A percentile compares a stretch with the other conserved stretches of the same genome.
These are phyloP conservation scores for Juglanconis oblonga DNA, from an alignment of 2,329 filamentous ascomycete species.

Conservation along the genomic window DNA sequence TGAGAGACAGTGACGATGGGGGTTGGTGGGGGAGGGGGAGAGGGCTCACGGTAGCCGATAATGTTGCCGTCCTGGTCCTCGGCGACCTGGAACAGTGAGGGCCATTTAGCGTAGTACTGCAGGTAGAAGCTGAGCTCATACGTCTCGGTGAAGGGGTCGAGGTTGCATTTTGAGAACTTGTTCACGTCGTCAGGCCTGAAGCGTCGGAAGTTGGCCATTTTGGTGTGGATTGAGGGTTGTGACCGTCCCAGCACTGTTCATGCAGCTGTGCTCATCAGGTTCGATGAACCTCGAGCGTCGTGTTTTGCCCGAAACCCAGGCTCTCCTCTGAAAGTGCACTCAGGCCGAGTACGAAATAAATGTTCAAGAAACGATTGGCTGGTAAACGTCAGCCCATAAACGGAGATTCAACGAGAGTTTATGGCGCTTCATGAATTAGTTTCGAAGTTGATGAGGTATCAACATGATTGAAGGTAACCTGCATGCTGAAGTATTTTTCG, in stretches of 20 bases:
- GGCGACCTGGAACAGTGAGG: constrained; percentile 87
- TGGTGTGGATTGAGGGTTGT: not conserved
- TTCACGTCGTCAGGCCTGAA: constrained; percentile 84
- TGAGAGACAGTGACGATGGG: not conserved
- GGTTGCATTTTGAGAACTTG: constrained; percentile 88
- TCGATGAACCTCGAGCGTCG: too few relatives aligned
- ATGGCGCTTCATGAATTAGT: too few relatives aligned
- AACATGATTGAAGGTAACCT: too few relatives aligned
- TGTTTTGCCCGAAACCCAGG: too few relatives aligned
- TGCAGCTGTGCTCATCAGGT: constrained; percentile 9
- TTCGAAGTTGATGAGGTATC: too few relatives aligned
- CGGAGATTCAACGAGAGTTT: too few relatives aligned
- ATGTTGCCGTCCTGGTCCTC: constrained; percentile 85
- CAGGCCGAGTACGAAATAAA: too few relatives aligned
- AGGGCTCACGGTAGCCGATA: constrained; percentile 79
- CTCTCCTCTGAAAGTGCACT: too few relatives aligned
- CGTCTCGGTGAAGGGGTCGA: constrained; percentile 96
- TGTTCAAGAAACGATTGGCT: too few relatives aligned
- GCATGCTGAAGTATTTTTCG: too few relatives aligned
- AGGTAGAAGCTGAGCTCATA: constrained; percentile 96
- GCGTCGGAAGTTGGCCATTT: constrained; percentile 80
- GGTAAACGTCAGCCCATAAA: too few relatives aligned
- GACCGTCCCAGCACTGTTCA: not conserved
- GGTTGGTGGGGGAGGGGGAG: not conserved
- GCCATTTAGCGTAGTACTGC: constrained; percentile 94